Evolutionary conservation across 768 basidiomycete genomes (phyloP).

Genomic region (Sporobolomyces roseus): DNA sequence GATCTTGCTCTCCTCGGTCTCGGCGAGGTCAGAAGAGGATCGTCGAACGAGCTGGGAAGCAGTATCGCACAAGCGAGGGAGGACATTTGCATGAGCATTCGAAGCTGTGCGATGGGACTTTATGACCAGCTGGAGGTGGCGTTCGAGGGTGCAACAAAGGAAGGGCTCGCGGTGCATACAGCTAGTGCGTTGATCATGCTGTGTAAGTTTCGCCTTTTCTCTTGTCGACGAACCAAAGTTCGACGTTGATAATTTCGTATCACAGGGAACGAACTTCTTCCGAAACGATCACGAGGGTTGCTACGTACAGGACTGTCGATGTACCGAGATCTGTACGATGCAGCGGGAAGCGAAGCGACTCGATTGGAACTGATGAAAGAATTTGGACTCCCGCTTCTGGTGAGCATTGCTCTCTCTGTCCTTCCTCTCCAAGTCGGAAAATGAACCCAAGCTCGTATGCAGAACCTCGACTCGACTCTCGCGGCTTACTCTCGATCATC

Average conservation of each 20-base stretch:
- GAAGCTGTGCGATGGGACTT: not conserved
- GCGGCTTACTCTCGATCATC: not conserved
- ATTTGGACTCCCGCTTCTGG: slow-evolving; percentile 12
- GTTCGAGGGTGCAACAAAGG: not conserved
- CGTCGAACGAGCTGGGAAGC: no score
- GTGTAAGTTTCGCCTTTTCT: not conserved
- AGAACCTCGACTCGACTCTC: not conserved
- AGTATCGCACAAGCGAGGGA: no score
- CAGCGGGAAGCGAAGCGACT: not conserved
- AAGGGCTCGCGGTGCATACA: not conserved
- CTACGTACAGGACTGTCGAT: slow-evolving; percentile 6
- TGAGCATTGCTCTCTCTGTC: no score
- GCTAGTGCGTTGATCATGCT: not conserved
- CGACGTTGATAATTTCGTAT: no score
- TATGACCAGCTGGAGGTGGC: slow-evolving; percentile 17
- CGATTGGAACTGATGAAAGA: not conserved
- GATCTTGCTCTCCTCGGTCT: no score
- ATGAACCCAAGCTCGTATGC: no score
- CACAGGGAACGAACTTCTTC: slow-evolving; percentile 17
- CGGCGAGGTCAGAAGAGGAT: no score
- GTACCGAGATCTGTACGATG: slow-evolving; percentile 19
- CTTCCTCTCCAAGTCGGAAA: no score
- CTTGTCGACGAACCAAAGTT: no score
- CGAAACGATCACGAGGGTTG: slow-evolving; percentile 6
- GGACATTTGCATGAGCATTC: not conserved